Conservation (phyloP, 2,329 filamentous ascomycete genomes). For the Geosmithia flava region DNA sequence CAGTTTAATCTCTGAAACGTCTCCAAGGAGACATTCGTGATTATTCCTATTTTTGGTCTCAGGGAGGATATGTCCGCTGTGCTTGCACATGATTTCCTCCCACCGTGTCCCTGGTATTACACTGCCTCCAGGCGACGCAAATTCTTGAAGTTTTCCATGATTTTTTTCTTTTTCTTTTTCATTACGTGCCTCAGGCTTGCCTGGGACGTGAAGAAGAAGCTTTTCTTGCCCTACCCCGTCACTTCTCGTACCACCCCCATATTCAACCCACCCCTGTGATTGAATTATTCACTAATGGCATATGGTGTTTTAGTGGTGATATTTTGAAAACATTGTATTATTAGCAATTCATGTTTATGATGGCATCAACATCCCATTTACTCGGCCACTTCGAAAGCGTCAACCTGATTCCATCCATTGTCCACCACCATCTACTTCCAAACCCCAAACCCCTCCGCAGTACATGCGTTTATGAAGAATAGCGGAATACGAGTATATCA, state of each 20-base stretch:
- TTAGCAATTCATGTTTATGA: too few species aligned
- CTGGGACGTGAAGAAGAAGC: constrained; percentile 22
- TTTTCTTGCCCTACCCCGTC: too few species aligned
- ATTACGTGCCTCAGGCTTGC: too few species aligned
- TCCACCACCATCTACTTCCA: not conserved
- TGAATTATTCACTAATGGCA: too few species aligned
- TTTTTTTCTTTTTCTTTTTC: constrained; percentile 13
- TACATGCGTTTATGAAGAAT: too few species aligned
- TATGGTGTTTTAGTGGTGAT: too few species aligned
- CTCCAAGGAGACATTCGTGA: constrained; percentile 57
- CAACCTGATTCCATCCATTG: not conserved
- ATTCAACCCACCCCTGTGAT: too few species aligned
- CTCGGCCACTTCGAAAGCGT: not conserved
- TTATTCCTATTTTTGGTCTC: constrained; percentile 57
- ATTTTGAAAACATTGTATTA: too few species aligned
- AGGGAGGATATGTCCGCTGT: constrained; percentile 20
- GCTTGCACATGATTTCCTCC: constrained; percentile 23
- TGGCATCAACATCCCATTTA: not conserved
- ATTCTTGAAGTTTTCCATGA: constrained; percentile 22
- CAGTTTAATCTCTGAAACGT: constrained; percentile 91
- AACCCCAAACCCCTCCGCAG: too few species aligned
- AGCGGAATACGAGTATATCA: too few species aligned
- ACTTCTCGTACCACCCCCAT: too few species aligned
- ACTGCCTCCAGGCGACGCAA: constrained; percentile 31
- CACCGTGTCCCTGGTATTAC: constrained; percentile 32